phyloP scores from a whole-genome alignment of 371 early-diverging fungal species.

The Mucor irregularis region DNA sequence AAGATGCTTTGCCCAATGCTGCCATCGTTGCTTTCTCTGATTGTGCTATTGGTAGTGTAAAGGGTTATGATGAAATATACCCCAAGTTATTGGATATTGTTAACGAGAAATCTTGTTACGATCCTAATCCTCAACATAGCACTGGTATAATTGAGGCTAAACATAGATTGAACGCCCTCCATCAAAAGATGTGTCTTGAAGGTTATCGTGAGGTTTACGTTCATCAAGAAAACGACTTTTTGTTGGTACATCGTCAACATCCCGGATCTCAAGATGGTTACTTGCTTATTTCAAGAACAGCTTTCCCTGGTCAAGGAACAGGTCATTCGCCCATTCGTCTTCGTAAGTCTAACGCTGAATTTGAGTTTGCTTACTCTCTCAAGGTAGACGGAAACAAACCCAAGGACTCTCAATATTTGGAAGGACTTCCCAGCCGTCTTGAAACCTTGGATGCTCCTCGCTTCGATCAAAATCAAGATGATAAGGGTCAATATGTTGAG shows the following conservation, averaged over 20 bases:
- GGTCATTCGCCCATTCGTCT: conserved; percentile 64
- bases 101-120: conserved; percentile 80
- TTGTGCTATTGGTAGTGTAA: conserved; percentile 93
- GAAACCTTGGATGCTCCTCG: conserved; percentile 53
- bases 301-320: conserved; percentile 60
- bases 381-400: conserved; percentile 32
- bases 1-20: conserved; percentile 89
- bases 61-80: conserved; percentile 94
- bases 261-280: conserved; percentile 90
- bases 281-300: conserved; percentile 85
- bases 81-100: conserved; percentile 87
- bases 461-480: conserved; percentile 44
- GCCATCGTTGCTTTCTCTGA: conserved; percentile 89
- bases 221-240: conserved; percentile 90
- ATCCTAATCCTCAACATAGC: conserved; percentile 44
- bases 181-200: conserved; percentile 77
- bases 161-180: conserved; percentile 71
- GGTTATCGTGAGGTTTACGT: conserved; percentile 92
- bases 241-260: conserved; percentile 90
- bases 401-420: conserved; percentile 31
- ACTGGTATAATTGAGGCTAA: conserved; percentile 75
- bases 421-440: conserved; percentile 59
- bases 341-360: conserved; percentile 57
- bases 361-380: conserved; percentile 55
- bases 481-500: conserved; percentile 60